These are phyloP conservation scores for Phytophthora fragariaefolia DNA, from an alignment of 352 stramenopile genomes.

Conservation along the genomic window DNA sequence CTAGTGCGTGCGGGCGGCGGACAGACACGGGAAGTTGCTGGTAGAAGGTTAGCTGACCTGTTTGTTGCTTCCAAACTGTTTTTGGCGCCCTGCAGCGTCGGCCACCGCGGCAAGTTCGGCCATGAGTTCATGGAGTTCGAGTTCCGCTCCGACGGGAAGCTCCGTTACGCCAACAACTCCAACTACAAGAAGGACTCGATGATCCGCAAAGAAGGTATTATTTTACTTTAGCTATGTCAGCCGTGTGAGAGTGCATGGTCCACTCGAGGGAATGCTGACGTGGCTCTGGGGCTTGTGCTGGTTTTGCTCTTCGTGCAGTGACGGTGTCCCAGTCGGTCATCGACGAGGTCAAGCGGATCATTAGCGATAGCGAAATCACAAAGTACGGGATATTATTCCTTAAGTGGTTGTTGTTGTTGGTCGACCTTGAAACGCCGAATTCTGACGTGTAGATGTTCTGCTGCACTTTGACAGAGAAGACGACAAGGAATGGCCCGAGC, in stretches of 20 bases:
- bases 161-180: slow-evolving; percentile 98
- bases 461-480: slow-evolving; percentile 74
- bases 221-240: neutral
- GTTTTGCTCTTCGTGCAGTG: slow-evolving; percentile 50
- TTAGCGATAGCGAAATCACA: slow-evolving; percentile 92
- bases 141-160: slow-evolving; percentile 89
- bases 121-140: slow-evolving; percentile 99
- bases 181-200: slow-evolving; percentile 98
- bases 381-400: slow-evolving; percentile 53
- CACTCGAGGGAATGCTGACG: neutral
- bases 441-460: slow-evolving; percentile 13
- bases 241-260: neutral
- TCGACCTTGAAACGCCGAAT: too few species aligned
- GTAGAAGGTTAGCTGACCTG: neutral
- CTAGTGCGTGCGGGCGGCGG: slow-evolving; percentile 61
- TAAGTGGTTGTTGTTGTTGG: neutral
- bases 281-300: neutral
- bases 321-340: slow-evolving; percentile 92
- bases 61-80: neutral
- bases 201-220: slow-evolving; percentile 96
- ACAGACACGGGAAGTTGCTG: neutral
- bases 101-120: slow-evolving; percentile 96
- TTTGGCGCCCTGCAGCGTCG: slow-evolving; percentile 70
- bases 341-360: slow-evolving; percentile 95
- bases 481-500: slow-evolving; percentile 96